Conservation (phyloP, 495 filamentous ascomycete species). For the Daldinia loculata region DNA sequence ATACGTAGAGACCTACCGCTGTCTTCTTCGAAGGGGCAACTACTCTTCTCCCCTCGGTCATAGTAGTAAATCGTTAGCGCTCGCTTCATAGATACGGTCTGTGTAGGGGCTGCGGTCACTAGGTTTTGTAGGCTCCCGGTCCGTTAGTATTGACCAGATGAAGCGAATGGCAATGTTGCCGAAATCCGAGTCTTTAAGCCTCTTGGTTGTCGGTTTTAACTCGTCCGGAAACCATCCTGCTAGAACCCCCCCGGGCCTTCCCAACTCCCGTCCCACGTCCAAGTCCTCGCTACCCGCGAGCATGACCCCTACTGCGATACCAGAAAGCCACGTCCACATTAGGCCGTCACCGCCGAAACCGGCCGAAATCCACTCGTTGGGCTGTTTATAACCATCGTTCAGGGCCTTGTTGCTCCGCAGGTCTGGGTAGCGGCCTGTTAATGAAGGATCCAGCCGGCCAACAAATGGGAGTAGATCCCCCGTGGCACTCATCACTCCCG, state of each 20-base stretch:
- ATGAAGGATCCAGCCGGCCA: constrained; percentile 48
- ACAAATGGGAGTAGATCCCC: constrained; percentile 58
- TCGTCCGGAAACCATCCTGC: constrained; percentile 48
- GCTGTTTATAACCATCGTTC: constrained; percentile 4
- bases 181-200: constrained; percentile 36
- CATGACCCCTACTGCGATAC: constrained; percentile 53
- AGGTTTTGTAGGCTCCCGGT: not conserved
- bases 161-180: constrained; percentile 31
- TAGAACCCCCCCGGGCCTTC: constrained; percentile 11
- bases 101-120: not conserved
- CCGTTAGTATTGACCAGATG: not conserved
- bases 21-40: not conserved
- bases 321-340: constrained; percentile 57
- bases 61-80: not conserved
- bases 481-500: constrained; percentile 57
- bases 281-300: constrained; percentile 43
- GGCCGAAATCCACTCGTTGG: constrained; percentile 56
- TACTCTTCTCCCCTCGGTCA: too few species aligned
- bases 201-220: constrained; percentile 38
- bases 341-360: constrained; percentile 61
- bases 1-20: not conserved
- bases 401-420: not conserved
- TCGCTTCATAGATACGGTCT: not conserved
- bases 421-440: constrained; percentile 39
- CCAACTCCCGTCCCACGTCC: not conserved